Evolutionary conservation across 1,284 basidiomycete species (phyloP).

Genomic region (Rhodotorula sp.): DNA sequence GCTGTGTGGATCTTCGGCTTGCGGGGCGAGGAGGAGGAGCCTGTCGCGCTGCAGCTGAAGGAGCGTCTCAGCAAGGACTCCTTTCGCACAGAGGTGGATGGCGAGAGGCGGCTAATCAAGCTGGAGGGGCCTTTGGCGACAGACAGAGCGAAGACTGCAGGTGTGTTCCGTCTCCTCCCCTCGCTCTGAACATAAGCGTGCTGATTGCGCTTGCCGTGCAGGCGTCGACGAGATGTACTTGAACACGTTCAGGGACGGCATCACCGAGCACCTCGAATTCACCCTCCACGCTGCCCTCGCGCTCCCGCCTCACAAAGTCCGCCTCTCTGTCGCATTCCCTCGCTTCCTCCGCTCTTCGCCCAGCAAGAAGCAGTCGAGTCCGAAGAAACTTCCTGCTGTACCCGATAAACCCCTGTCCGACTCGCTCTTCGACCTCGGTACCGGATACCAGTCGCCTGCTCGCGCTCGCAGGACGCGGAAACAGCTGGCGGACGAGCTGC

Average conservation of each 20-base stretch:
- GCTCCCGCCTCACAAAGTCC: not conserved
- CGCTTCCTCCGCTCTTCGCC: not conserved
- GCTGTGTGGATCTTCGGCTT: not conserved
- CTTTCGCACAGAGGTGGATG: not conserved
- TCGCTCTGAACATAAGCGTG: not conserved
- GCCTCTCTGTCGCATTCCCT: constrained; percentile 12
- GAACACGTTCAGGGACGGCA: not conserved
- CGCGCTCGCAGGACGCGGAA: not conserved
- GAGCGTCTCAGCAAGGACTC: not conserved
- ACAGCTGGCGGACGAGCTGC: not conserved
- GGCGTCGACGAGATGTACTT: constrained; percentile 2
- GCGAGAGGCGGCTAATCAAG: not conserved
- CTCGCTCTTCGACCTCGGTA: constrained; percentile 8
- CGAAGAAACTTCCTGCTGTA: no score
- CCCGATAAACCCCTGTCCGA: not conserved
- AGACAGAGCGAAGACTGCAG: not conserved
- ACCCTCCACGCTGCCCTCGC: not conserved
- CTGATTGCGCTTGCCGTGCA: not conserved
- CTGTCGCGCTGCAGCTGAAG: not conserved
- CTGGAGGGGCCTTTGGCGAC: not conserved
- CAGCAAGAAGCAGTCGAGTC: not conserved
- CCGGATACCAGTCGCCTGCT: not conserved
- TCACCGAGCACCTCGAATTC: not conserved
- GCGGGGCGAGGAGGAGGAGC: not conserved
- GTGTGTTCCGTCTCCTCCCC: not conserved